Base-by-base conservation (phyloP, 2,329 filamentous ascomycete genomes). In the Kalaharituber pfeilii region DNA sequence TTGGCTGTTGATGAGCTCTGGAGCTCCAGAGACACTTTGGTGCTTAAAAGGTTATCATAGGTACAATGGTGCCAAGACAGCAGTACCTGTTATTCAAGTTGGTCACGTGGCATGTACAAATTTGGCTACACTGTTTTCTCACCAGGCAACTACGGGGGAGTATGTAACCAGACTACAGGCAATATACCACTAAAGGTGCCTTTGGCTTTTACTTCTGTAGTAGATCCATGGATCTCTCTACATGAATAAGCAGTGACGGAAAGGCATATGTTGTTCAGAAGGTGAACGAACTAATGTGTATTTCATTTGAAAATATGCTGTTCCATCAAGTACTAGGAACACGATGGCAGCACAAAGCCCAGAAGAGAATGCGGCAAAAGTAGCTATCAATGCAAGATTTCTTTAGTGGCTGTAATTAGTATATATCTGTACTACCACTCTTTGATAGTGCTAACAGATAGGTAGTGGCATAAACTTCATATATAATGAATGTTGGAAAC, bases 401-500 rank as follows among this genome's bases (percentile, higher is more conserved):
- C 96, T 91, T 1, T 73, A 84, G 11, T 94, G 86, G 63, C 73
- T 72, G 9, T 82, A 86, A 62, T 64, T 56, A 18, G 52, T 52
- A 39, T 18, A n/a, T 18, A 27, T 20, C 11, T 22, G 15, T 49
- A 22, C n/a, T 51, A 25, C 8, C 24, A 22, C 5, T 50, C 22
- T 15, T n/a, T 47, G n/a, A 30, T 50, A 29, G 3, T 15, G 28
- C 26, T 28, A 29, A 55, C 53, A 59, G 33, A 57, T n/a, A 8
- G 39, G 5, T 50, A 64, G 62, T 66, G 87, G 89, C 7, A 78
- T 78, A 24, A 80, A 96, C 44, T 77, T 81, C 56, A 83, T 96
- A n/a, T 98, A 96, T 65, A 87, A 82, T 1, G 91, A 87, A 98
- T 64, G 81, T 81, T 4, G 91, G 91, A 45, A 94, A 94, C 64